phyloP scores from a whole-genome alignment of 371 early-diverging fungal genomes.

The Rhizopus sp. region DNA sequence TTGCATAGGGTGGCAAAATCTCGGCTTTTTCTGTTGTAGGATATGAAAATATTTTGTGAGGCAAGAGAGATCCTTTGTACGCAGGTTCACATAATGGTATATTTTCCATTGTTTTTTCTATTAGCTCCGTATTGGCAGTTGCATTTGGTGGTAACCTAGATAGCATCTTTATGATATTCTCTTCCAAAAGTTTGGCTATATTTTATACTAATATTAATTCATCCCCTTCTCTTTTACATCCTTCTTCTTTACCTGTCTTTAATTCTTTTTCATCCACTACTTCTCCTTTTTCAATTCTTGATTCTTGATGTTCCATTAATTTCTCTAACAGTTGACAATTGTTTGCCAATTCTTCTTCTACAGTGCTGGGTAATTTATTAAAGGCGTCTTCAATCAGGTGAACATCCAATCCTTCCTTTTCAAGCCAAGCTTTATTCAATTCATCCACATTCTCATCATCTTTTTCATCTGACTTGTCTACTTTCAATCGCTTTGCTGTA shows the following conservation, averaged over 20 bases:
- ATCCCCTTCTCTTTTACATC: neutral
- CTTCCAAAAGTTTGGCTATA: conserved; percentile 47
- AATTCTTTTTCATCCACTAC: conserved; percentile 34
- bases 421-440: conserved; percentile 1
- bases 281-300: conserved; percentile 34
- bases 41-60: conserved; percentile 59
- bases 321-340: conserved; percentile 35
- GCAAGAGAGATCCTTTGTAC: conserved; percentile 56
- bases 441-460: conserved; percentile 11
- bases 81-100: conserved; percentile 49
- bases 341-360: conserved; percentile 31
- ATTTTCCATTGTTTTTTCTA: conserved; percentile 52
- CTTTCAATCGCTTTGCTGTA: conserved; percentile 34
- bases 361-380: conserved; percentile 13
- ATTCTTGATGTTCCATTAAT: conserved; percentile 38
- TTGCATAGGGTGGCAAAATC: conserved; percentile 42
- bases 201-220: too few species aligned
- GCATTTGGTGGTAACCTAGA: conserved; percentile 48
- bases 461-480: conserved; percentile 9
- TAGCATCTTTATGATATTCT: conserved; percentile 38
- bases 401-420: neutral
- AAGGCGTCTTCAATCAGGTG: conserved; percentile 27
- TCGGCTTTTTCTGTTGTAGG: conserved; percentile 48
- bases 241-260: conserved; percentile 28
- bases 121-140: conserved; percentile 31